These are phyloP conservation scores for Chlorella variabilis DNA, from an alignment of 163 green algal species.

Conservation along the genomic window DNA sequence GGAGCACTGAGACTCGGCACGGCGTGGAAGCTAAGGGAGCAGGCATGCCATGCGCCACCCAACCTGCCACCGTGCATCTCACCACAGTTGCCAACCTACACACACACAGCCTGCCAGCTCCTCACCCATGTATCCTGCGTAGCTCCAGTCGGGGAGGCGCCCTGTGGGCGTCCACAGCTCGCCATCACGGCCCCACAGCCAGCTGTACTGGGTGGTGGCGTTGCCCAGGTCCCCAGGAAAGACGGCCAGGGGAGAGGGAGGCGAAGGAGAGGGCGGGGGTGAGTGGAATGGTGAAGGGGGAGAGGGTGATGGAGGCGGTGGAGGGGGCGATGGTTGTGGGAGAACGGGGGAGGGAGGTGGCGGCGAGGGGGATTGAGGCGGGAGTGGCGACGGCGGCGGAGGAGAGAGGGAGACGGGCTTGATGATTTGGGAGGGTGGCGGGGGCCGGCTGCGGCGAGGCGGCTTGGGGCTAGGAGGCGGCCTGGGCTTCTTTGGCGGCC, in stretches of 20 bases:
- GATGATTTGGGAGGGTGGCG: background rate
- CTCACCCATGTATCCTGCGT: slow-evolving; percentile 20
- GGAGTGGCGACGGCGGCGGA: background rate
- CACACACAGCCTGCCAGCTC: no score
- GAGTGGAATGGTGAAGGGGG: background rate
- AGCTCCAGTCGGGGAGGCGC: slow-evolving; percentile 10
- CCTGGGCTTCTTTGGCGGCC: background rate
- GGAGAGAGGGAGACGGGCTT: background rate
- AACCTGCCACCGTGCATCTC: no score
- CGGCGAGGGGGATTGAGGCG: background rate
- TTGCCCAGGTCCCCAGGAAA: slow-evolving; percentile 11
- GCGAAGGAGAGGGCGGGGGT: background rate
- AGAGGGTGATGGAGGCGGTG: background rate
- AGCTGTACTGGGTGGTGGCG: background rate
- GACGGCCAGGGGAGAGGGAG: background rate
- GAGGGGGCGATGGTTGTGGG: background rate
- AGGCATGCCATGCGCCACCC: no score
- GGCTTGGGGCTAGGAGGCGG: background rate
- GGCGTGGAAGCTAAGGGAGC: no score
- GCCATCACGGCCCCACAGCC: slow-evolving; percentile 8
- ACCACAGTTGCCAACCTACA: no score
- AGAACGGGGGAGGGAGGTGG: background rate
- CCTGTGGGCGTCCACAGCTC: slow-evolving; percentile 9
- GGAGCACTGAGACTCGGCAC: no score
- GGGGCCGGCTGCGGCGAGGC: background rate